These are phyloP conservation scores for Blastocladiella emersonii DNA, from an alignment of 371 early-diverging fungal species.

Conservation along the genomic window DNA sequence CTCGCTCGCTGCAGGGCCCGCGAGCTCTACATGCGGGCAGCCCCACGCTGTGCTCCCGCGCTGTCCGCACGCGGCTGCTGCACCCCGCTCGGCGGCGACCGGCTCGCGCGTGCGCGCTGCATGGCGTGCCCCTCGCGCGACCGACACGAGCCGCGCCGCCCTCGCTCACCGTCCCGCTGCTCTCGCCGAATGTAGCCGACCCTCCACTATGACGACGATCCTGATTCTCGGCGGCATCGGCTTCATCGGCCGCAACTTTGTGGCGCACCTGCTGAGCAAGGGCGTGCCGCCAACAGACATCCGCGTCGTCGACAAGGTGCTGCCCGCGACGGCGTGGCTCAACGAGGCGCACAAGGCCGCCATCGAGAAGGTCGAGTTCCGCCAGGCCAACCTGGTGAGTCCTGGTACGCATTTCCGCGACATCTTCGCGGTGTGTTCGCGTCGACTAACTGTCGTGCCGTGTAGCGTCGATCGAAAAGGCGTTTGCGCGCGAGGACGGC, in stretches of 20 bases:
- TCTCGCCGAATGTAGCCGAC: too few relatives aligned
- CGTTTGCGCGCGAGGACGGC: constrained; percentile 51
- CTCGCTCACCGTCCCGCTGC: too few relatives aligned
- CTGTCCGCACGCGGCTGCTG: too few relatives aligned
- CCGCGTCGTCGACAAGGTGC: constrained; percentile 77
- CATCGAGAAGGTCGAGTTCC: constrained; percentile 61
- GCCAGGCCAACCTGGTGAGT: constrained; percentile 66
- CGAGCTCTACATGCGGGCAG: too few relatives aligned
- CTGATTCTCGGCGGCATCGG: constrained; percentile 71
- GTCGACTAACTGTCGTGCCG: background rate
- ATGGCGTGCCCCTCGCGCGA: too few relatives aligned
- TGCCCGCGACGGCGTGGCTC: constrained; percentile 75
- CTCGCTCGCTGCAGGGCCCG: too few relatives aligned
- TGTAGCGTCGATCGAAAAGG: constrained; percentile 50
- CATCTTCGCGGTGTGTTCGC: background rate
- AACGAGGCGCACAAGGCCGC: constrained; percentile 44
- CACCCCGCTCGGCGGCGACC: too few relatives aligned
- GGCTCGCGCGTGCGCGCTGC: too few relatives aligned
- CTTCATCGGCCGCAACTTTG: constrained; percentile 71
- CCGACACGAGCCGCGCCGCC: too few relatives aligned
- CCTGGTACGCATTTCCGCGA: constrained; percentile 39
- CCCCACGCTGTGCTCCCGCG: too few relatives aligned
- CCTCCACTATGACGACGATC: constrained; percentile 18
- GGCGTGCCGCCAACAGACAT: constrained; percentile 40
- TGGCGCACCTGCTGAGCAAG: constrained; percentile 51